Evolutionary conservation across 768 basidiomycete species (phyloP).

Genomic region (Cytidiella melzeri): DNA sequence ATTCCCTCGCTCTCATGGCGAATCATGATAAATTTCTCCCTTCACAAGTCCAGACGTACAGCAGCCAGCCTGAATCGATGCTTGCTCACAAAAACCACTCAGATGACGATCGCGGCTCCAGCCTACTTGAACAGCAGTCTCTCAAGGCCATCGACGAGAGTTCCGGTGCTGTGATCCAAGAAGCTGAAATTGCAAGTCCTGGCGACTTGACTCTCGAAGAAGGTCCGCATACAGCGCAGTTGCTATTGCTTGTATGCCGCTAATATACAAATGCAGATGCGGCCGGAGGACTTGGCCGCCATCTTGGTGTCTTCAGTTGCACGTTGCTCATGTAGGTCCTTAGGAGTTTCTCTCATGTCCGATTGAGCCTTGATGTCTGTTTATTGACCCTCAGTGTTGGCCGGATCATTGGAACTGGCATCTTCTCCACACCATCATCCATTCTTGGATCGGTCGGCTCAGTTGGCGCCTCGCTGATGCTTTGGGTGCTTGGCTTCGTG

Average conservation of each 20-base stretch:
- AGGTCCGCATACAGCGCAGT: constrained; percentile 26
- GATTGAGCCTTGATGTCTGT: not conserved
- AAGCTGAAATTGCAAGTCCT: constrained; percentile 13
- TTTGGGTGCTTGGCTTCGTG: constrained; percentile 57
- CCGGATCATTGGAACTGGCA: constrained; percentile 57
- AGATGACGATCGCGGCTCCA: no score
- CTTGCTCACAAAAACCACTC: not conserved
- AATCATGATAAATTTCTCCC: not conserved
- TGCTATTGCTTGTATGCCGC: not conserved
- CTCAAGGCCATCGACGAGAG: not conserved
- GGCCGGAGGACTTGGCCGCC: constrained; percentile 51
- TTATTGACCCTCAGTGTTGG: constrained; percentile 34
- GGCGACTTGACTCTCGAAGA: constrained; percentile 46
- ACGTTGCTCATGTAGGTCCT: constrained; percentile 48
- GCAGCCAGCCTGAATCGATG: not conserved
- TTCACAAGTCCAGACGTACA: not conserved
- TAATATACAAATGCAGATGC: constrained; percentile 26
- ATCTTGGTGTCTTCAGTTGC: constrained; percentile 49
- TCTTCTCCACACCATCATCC: constrained; percentile 56
- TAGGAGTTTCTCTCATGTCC: no score
- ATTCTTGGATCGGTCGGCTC: constrained; percentile 53
- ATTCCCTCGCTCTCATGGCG: no score
- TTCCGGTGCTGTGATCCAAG: not conserved
- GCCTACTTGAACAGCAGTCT: no score
- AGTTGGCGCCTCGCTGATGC: constrained; percentile 54